phyloP scores from a whole-genome alignment of 371 early-diverging fungal species.

The Syncephalis plumigaleata region DNA sequence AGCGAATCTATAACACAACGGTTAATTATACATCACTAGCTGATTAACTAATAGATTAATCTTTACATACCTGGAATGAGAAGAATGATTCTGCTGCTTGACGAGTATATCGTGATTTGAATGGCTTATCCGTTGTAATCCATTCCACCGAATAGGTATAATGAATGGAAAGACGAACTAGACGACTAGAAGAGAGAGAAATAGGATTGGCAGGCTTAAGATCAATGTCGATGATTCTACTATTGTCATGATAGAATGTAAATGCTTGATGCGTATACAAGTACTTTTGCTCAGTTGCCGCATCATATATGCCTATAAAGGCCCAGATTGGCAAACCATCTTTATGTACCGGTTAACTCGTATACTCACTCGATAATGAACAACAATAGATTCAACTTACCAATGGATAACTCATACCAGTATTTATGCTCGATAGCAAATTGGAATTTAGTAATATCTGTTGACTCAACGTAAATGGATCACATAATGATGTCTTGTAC shows the following conservation, averaged over 20 bases:
- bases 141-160: conserved; percentile 63
- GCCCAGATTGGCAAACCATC: no score
- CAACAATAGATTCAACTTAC: background rate
- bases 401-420: conserved; percentile 5
- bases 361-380: no score
- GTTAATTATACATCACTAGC: no score
- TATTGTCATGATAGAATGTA: conserved; percentile 1
- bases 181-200: background rate
- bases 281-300: background rate
- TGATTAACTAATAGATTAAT: no score
- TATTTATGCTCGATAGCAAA: conserved; percentile 5
- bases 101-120: conserved; percentile 38
- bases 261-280: background rate
- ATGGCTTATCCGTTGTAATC: conserved; percentile 27
- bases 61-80: no score
- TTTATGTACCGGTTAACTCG: background rate
- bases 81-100: no score
- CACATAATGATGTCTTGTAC: no score
- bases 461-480: background rate
- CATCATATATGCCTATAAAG: no score
- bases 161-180: background rate
- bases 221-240: background rate
- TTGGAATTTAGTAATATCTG: conserved; percentile 1
- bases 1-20: no score
- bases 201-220: background rate